phyloP scores from a whole-genome alignment of 179 eudicot species.

The Camellia oleifera region DNA sequence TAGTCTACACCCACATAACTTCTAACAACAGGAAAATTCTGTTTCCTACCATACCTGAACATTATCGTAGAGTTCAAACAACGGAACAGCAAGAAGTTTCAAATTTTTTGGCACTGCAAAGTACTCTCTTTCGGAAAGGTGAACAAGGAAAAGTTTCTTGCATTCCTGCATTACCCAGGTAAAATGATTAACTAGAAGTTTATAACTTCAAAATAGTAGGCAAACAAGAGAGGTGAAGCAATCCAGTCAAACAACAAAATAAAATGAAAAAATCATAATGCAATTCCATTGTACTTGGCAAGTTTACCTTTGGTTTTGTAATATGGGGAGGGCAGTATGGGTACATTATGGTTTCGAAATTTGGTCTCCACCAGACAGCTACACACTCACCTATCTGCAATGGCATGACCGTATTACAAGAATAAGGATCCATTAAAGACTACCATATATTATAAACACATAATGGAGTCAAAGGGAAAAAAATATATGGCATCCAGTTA shows the following conservation, averaged over 20 bases:
- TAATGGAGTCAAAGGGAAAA: neutral
- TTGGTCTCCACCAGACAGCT: constrained; percentile 94
- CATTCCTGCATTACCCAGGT: constrained; percentile 65
- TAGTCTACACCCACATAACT: too few species aligned
- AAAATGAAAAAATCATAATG: neutral
- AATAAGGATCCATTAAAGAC: constrained; percentile 1
- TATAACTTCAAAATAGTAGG: neutral
- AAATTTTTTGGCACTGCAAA: constrained; percentile 88
- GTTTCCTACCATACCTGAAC: constrained; percentile 48
- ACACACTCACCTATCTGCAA: constrained; percentile 93
- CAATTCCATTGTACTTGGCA: neutral
- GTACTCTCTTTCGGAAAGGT: constrained; percentile 72
- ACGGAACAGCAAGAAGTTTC: constrained; percentile 84
- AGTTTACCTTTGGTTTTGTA: constrained; percentile 77
- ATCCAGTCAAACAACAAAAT: neutral
- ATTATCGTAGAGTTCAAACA: constrained; percentile 86
- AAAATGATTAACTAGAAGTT: neutral
- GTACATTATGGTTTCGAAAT: constrained; percentile 83
- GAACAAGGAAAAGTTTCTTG: constrained; percentile 78
- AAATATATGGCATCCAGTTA: neutral
- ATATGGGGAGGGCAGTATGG: constrained; percentile 95
- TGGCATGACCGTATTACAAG: neutral
- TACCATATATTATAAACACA: neutral
- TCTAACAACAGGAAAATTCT: neutral
- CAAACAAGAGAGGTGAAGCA: neutral